A percentile compares a stretch with the other conserved stretches of the same genome.
Evolutionary conservation across 2,329 filamentous ascomycete genomes (phyloP).

Genomic region (Fusarium torreyae): DNA sequence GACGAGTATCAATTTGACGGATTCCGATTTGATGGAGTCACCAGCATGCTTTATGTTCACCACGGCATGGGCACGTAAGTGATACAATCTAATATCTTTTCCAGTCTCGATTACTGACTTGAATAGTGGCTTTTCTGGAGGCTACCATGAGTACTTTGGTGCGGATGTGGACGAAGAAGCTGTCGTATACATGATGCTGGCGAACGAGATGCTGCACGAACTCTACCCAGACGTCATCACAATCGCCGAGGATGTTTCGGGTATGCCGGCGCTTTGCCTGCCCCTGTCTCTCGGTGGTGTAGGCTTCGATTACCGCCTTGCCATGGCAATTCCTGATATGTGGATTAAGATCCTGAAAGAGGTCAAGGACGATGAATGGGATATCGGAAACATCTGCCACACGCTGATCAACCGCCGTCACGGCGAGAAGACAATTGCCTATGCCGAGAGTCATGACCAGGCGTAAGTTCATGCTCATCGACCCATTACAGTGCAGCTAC

Average conservation of each 20-base stretch:
- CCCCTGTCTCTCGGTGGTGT: slow-evolving; percentile 88
- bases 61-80: slow-evolving; percentile 96
- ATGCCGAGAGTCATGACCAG: slow-evolving; percentile 97
- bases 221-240: slow-evolving; percentile 91
- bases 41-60: slow-evolving; percentile 96
- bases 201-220: slow-evolving; percentile 95
- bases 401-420: slow-evolving; percentile 94
- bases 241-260: slow-evolving; percentile 96
- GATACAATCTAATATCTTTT: neutral
- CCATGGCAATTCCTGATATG: slow-evolving; percentile 98
- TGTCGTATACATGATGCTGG: slow-evolving; percentile 94
- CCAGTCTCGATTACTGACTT: slow-evolving; percentile 18
- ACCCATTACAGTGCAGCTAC: slow-evolving; percentile 31
- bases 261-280: slow-evolving; percentile 97
- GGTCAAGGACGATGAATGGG: slow-evolving; percentile 91
- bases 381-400: slow-evolving; percentile 86
- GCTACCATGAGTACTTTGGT: slow-evolving; percentile 98
- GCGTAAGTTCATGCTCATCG: slow-evolving; percentile 73
- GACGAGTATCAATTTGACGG: slow-evolving; percentile 97
- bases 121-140: slow-evolving; percentile 89
- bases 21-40: slow-evolving; percentile 98
- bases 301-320: slow-evolving; percentile 96
- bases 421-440: slow-evolving; percentile 98
- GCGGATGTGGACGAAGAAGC: slow-evolving; percentile 91
- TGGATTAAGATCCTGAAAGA: slow-evolving; percentile 99